A percentile compares a stretch with the other conserved stretches of the same genome.
These are phyloP conservation scores for Acanthamoeba quina DNA, from an alignment of 208 protist species.

Conservation along the genomic window DNA sequence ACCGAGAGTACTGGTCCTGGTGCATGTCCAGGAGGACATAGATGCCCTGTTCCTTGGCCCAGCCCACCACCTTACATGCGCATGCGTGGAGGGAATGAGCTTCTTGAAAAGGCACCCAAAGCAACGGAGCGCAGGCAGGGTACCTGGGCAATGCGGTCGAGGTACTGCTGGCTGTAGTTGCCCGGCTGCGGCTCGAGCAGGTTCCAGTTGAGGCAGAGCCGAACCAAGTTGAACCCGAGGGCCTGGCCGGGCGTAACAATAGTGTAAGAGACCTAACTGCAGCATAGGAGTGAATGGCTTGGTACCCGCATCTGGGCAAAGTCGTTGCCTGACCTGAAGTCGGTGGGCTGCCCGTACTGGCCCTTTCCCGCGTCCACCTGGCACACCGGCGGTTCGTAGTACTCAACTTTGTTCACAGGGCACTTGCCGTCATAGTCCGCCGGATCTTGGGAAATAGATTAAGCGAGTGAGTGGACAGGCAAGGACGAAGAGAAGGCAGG, in stretches of 20 bases:
- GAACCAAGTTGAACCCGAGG: not conserved
- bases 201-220: conserved; percentile 32
- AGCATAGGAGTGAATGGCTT: too few species aligned
- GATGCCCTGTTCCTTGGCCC: conserved; percentile 25
- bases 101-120: not conserved
- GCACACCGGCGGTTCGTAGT: not conserved
- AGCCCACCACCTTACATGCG: not conserved
- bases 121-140: not conserved
- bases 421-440: conserved; percentile 23
- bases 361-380: conserved; percentile 29
- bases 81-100: not conserved
- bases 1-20: conserved; percentile 47
- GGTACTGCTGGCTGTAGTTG: conserved; percentile 17
- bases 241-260: not conserved
- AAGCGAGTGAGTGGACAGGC: not conserved
- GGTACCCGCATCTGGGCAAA: conserved; percentile 4
- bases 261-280: too few species aligned
- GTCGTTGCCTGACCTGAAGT: not conserved
- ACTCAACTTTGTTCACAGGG: not conserved
- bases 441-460: not conserved
- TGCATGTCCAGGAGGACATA: conserved; percentile 29
- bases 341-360: not conserved
- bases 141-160: conserved; percentile 24
- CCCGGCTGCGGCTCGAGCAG: not conserved
- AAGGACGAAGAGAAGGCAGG: not conserved